Evolutionary conservation across 1,284 basidiomycete species (phyloP).

Genomic region (Ustilago xerochloae): DNA sequence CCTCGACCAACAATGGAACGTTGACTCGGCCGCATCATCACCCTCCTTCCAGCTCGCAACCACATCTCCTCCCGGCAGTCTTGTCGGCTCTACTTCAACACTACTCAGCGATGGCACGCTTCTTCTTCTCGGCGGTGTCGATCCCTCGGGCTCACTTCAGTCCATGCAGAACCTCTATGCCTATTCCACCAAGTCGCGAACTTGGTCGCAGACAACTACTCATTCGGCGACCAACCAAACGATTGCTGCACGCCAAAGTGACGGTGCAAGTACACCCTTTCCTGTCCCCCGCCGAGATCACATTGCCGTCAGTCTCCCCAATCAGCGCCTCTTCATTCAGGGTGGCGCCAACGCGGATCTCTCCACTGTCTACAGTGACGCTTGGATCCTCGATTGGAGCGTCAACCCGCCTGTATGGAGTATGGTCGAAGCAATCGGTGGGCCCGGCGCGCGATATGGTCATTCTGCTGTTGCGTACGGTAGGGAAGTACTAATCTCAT

Average conservation of each 20-base stretch:
- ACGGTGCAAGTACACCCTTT: constrained; percentile 1
- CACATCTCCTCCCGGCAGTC: constrained; percentile 32
- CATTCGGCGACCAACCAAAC: constrained; percentile 6
- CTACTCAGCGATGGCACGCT: constrained; percentile 60
- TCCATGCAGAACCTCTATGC: constrained; percentile 47
- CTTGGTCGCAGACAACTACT: constrained; percentile 42
- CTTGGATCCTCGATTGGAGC: constrained; percentile 63
- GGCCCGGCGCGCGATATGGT: constrained; percentile 55
- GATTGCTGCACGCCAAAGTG: not conserved
- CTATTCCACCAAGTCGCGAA: constrained; percentile 27
- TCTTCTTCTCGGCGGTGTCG: constrained; percentile 54
- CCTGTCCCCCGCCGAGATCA: constrained; percentile 57
- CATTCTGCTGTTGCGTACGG: constrained; percentile 62
- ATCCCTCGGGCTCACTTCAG: constrained; percentile 44
- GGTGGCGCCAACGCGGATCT: constrained; percentile 59
- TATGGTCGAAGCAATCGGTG: constrained; percentile 21
- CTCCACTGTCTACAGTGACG: constrained; percentile 56
- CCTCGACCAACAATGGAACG: constrained; percentile 50
- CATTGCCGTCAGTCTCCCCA: constrained; percentile 57
- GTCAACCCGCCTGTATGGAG: constrained; percentile 56
- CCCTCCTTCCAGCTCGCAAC: constrained; percentile 23
- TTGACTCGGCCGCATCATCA: constrained; percentile 16
- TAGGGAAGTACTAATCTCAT: constrained; percentile 46
- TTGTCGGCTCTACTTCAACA: constrained; percentile 53
- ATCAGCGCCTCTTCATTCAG: constrained; percentile 58